Conservation (phyloP, 2,329 filamentous ascomycete species). For the Helotiales sp. region DNA sequence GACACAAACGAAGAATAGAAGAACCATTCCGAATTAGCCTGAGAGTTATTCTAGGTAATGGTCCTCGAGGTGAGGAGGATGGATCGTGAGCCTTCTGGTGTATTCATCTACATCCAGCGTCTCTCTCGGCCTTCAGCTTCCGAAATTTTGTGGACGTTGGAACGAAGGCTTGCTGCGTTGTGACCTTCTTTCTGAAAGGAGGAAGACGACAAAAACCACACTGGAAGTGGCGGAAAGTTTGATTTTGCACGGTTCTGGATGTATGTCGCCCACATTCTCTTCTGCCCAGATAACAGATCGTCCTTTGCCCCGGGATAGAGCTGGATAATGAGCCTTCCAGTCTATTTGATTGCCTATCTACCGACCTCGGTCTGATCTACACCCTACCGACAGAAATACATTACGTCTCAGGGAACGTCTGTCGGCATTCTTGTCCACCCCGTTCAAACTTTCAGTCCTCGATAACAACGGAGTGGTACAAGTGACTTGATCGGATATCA, state of each 20-base stretch:
- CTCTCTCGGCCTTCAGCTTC: not conserved
- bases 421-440: not conserved
- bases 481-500: conserved; percentile 1
- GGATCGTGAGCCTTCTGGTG: not conserved
- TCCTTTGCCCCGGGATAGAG: not conserved
- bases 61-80: not conserved
- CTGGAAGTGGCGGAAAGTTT: conserved; percentile 1
- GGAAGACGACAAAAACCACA: not conserved
- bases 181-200: conserved; percentile 1
- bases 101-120: not conserved
- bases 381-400: conserved; percentile 1
- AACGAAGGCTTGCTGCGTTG: conserved; percentile 4
- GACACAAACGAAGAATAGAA: conserved; percentile 4
- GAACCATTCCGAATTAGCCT: not conserved
- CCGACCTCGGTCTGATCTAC: not conserved
- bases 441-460: not conserved
- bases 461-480: conserved; percentile 1
- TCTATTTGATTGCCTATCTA: conserved; percentile 2
- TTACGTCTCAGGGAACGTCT: not conserved
- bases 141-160: not conserved
- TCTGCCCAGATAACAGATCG: not conserved
- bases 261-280: not conserved
- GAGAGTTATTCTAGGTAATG: not conserved
- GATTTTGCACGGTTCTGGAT: not conserved
- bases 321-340: conserved; percentile 1